A percentile compares a stretch with the other conserved stretches of the same genome.
Conservation (phyloP, 108 stramenopile genomes). For the Cylindrotheca fusiformis region DNA sequence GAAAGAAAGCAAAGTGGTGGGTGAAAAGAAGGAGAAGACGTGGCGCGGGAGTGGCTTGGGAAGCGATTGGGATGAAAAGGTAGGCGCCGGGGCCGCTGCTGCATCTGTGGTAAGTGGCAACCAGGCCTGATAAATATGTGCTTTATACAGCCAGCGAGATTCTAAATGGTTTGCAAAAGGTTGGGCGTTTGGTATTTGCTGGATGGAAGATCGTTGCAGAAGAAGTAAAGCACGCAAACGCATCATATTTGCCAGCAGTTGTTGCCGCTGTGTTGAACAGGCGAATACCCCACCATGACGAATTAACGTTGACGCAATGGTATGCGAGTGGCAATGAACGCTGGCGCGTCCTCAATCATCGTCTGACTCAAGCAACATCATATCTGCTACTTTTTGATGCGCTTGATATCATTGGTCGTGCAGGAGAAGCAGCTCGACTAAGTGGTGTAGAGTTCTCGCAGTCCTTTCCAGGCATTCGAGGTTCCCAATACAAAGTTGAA, state of each 20-base stretch:
- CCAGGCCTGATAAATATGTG: background rate
- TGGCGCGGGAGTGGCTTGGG: conserved; percentile 84
- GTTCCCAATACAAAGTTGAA: conserved; percentile 83
- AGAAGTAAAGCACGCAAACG: conserved; percentile 85
- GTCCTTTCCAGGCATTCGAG: conserved; percentile 82
- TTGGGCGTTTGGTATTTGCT: conserved; percentile 75
- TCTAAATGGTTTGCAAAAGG: conserved; percentile 18
- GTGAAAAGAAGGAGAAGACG: conserved; percentile 19
- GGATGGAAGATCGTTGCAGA: conserved; percentile 84
- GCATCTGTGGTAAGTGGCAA: conserved; percentile 66
- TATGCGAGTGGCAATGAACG: conserved; percentile 62
- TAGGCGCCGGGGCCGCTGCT: conserved; percentile 87
- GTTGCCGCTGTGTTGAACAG: conserved; percentile 70
- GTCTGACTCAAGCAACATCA: conserved; percentile 60
- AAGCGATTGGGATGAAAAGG: conserved; percentile 83
- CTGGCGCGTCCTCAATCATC: conserved; percentile 78
- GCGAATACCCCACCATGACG: conserved; percentile 76
- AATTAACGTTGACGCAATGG: conserved; percentile 73
- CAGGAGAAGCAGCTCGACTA: conserved; percentile 89
- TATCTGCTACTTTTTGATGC: conserved; percentile 77
- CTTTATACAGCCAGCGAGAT: background rate
- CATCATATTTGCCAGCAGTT: conserved; percentile 82
- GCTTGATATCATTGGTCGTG: conserved; percentile 83
- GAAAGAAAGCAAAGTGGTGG: conserved; percentile 7
- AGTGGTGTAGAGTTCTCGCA: conserved; percentile 90